A percentile compares a stretch with the other conserved stretches of the same genome.
Conservation (phyloP, 257 asterid species). For the Hygrophila difformis region DNA sequence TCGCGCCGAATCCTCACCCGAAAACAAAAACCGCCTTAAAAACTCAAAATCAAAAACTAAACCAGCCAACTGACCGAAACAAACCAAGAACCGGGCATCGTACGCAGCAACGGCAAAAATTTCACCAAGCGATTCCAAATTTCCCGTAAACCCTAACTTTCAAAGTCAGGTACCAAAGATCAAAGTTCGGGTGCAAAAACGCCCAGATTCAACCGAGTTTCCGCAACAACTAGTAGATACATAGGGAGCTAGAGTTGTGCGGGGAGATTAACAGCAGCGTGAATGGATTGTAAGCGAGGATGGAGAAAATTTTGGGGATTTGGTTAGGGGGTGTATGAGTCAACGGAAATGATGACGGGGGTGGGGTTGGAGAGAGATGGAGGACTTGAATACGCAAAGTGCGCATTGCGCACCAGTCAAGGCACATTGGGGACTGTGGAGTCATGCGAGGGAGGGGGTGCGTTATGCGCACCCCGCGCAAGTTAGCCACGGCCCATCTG, state of each 20-base stretch:
- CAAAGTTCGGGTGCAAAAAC: too few relatives aligned
- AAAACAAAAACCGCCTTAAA: conserved; percentile 6
- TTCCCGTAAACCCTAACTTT: too few relatives aligned
- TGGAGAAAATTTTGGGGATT: conserved; percentile 8
- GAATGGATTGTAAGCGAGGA: neutral
- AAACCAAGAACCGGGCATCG: conserved; percentile 14
- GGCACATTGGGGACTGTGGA: too few relatives aligned
- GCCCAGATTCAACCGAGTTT: too few relatives aligned
- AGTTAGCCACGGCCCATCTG: too few relatives aligned
- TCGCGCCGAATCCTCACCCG: too few relatives aligned
- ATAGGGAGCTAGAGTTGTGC: too few relatives aligned
- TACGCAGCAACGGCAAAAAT: conserved; percentile 9
- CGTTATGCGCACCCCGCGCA: too few relatives aligned
- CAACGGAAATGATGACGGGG: conserved; percentile 48
- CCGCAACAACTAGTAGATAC: too few relatives aligned
- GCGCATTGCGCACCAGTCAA: conserved; percentile 45
- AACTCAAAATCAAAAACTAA: conserved; percentile 18
- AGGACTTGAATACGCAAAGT: conserved; percentile 53
- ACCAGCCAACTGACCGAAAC: conserved; percentile 14
- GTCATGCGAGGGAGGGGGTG: too few relatives aligned
- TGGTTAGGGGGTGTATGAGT: conserved; percentile 20
- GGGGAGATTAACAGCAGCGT: too few relatives aligned
- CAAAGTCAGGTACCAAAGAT: too few relatives aligned
- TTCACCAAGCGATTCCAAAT: conserved; percentile 1
- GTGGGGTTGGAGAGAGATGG: conserved; percentile 18